Evolutionary conservation across 2,329 filamentous ascomycete species (phyloP).

Genomic region (Hysterium pulicare): DNA sequence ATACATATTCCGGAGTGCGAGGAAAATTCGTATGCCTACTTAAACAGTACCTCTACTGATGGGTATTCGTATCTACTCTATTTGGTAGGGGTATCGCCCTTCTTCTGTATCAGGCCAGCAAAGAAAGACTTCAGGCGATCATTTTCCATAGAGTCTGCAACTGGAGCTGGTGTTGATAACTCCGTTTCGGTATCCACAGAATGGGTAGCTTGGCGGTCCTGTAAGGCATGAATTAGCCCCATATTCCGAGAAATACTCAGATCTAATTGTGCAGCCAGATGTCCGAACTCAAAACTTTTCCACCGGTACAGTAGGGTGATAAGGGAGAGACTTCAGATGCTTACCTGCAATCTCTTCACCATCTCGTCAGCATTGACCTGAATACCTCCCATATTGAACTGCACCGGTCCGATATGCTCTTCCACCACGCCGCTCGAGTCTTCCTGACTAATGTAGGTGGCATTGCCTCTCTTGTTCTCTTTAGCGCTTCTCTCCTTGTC

Average conservation of each 20-base stretch:
- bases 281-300: too few species aligned
- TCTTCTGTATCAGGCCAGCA: constrained; percentile 36
- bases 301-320: too few species aligned
- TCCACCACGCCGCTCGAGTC: constrained; percentile 38
- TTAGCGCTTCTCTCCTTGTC: constrained; percentile 51
- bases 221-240: constrained; percentile 11
- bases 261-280: neutral
- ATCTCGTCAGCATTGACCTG: constrained; percentile 94
- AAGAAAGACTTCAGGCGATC: constrained; percentile 40
- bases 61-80: too few species aligned
- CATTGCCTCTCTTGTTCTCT: constrained; percentile 33
- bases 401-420: constrained; percentile 81
- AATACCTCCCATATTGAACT: constrained; percentile 98
- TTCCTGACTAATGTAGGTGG: constrained; percentile 20
- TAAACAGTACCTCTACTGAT: too few species aligned
- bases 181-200: constrained; percentile 21
- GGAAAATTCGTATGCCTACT: too few species aligned
- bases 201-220: constrained; percentile 38
- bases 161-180: constrained; percentile 17
- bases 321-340: too few species aligned
- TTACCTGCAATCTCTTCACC: constrained; percentile 79
- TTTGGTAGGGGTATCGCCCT: neutral
- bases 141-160: constrained; percentile 33
- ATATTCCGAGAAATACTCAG: neutral
- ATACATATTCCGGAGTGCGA: too few species aligned